Conservation (phyloP, 2,329 filamentous ascomycete species). For the Paraphoma sp. region DNA sequence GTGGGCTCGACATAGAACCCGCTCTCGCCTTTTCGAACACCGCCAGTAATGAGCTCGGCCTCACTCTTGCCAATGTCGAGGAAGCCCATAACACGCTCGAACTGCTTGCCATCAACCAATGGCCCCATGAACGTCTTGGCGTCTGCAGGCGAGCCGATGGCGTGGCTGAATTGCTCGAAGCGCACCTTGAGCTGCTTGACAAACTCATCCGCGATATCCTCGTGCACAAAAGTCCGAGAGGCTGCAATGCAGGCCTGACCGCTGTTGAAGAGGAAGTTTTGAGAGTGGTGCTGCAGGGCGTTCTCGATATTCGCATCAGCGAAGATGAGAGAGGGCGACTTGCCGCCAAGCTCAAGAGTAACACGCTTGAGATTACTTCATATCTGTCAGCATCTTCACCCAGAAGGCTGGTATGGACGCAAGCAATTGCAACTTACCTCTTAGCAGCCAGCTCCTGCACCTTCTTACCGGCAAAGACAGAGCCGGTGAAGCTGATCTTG, state of each 20-base stretch:
- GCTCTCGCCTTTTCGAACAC: slow-evolving; percentile 27
- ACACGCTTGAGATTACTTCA: slow-evolving; percentile 54
- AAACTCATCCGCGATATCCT: slow-evolving; percentile 36
- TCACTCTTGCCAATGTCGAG: slow-evolving; percentile 34
- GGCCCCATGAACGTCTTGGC: slow-evolving; percentile 32
- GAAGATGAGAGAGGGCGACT: slow-evolving; percentile 55
- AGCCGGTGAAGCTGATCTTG: slow-evolving; percentile 53
- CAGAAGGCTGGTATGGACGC: neutral
- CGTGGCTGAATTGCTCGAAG: slow-evolving; percentile 27
- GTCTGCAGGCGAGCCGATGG: slow-evolving; percentile 23
- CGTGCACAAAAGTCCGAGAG: slow-evolving; percentile 54
- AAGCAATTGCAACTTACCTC: slow-evolving; percentile 14
- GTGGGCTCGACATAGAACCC: slow-evolving; percentile 40
- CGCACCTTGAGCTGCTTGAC: slow-evolving; percentile 33
- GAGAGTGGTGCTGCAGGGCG: slow-evolving; percentile 36
- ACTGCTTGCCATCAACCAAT: slow-evolving; percentile 36
- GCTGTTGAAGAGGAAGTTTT: slow-evolving; percentile 57
- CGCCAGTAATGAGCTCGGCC: slow-evolving; percentile 35
- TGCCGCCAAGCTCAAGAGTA: slow-evolving; percentile 56
- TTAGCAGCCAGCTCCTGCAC: slow-evolving; percentile 49
- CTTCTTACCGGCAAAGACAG: slow-evolving; percentile 44
- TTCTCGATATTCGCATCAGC: slow-evolving; percentile 56
- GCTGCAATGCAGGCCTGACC: slow-evolving; percentile 66
- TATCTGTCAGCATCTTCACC: neutral
- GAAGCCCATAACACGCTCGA: slow-evolving; percentile 31